Evolutionary conservation across 1,284 basidiomycete genomes (phyloP).

Genomic region (Takashimella koratensis): DNA sequence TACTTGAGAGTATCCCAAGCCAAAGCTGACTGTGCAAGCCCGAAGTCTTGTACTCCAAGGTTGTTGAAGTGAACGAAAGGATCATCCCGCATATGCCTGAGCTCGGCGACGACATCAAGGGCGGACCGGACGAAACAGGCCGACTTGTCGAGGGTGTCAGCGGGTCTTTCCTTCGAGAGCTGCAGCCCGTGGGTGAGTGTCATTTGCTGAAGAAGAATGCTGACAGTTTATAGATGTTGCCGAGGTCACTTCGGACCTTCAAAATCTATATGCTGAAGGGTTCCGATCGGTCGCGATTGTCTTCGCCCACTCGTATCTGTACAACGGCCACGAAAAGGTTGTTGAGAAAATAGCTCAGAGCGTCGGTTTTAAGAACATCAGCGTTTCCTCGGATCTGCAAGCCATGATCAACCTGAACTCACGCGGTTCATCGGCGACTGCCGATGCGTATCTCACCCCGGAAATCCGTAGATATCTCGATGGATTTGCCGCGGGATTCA

Average conservation of each 20-base stretch:
- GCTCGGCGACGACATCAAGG: background rate
- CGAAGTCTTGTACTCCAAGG: slow-evolving; percentile 45
- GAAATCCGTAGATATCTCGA: slow-evolving; percentile 42
- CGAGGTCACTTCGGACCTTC: slow-evolving; percentile 15
- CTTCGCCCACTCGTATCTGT: slow-evolving; percentile 22
- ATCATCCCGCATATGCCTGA: slow-evolving; percentile 31
- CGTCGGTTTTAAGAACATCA: slow-evolving; percentile 14
- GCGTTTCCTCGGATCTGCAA: slow-evolving; percentile 7
- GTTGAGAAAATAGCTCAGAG: slow-evolving; percentile 8
- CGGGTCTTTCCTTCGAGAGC: background rate
- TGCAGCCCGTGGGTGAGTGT: background rate
- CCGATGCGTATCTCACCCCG: slow-evolving; percentile 52
- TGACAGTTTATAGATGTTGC: slow-evolving; percentile 57
- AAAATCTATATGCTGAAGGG: slow-evolving; percentile 17
- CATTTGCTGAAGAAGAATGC: background rate
- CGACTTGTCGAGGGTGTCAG: background rate
- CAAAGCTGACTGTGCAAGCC: slow-evolving; percentile 50
- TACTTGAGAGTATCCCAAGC: slow-evolving; percentile 21
- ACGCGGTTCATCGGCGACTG: slow-evolving; percentile 48
- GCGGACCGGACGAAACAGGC: background rate
- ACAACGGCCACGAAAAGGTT: slow-evolving; percentile 5
- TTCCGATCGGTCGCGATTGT: slow-evolving; percentile 25
- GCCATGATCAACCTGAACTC: slow-evolving; percentile 41
- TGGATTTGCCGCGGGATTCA: slow-evolving; percentile 32
- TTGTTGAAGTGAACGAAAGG: slow-evolving; percentile 54